Base-by-base conservation (phyloP, 192 early-diverging fungal genomes). In the Cladochytrium replicatum region DNA sequence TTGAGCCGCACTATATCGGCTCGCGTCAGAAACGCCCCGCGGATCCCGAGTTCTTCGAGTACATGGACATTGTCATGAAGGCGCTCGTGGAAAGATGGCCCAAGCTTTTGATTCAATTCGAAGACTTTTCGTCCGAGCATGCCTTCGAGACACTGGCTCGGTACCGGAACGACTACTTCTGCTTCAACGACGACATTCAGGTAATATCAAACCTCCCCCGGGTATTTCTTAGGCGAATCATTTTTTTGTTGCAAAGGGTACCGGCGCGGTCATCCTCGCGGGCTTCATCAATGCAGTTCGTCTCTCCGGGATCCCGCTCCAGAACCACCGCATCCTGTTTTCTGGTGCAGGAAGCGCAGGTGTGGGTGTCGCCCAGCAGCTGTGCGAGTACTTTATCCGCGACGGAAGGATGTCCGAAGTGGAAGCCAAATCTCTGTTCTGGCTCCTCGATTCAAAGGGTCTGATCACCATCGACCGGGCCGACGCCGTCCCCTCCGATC, bases 101-200 rank as follows among this genome's bases (percentile, higher is more conserved):
- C 6, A 63, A 78, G 32, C 59, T 90, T 54, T 72, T 97, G 19
- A 83, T 97, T 42, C 94, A 97, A 67, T 96, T 94, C 43, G 94
- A 97, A 66, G 94, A 97, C 60, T 98, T 91, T 52, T 88, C 86
- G 21, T 84, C 87, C 6, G 88, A 90, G 53, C 89, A 95, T 42
- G 87, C 93, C 6, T 93, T 94, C 60, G 83, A 75, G 13, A 67
- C 91, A 26, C 65, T 97, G 39, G 77, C 82, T 15, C 73, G 82
- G 46, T 91, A 91, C 66, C 77, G 85, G 48, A 41, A 81, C 55
- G 65, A 72, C 17, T 82, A 78, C 29, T 76, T 87, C 43, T 86
- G 81, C 64, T 98, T 98, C 66, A 98, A 98, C 65, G 94, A 98
- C 51, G 89, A 92, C 54, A 90, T 92, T 48, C 88, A 90, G 57